These are phyloP conservation scores for Gigaspora rosea DNA, from an alignment of 192 early-diverging fungal species.

Conservation along the genomic window DNA sequence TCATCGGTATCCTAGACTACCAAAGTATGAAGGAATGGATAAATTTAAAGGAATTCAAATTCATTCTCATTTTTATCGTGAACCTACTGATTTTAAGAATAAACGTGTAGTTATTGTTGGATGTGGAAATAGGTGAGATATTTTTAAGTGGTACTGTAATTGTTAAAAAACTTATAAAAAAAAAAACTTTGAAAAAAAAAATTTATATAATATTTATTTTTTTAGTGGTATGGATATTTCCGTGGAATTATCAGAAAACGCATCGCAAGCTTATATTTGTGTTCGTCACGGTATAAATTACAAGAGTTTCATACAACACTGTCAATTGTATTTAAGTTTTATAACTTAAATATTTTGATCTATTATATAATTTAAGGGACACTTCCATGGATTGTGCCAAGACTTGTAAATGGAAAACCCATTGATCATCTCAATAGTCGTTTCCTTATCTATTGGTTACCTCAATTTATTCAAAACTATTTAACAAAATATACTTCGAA, in stretches of 20 bases:
- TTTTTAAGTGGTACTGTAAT: too few relatives aligned
- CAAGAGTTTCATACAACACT: too few relatives aligned
- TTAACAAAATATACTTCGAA: slow-evolving; percentile 27
- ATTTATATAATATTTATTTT: too few relatives aligned
- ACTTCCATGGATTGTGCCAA: neutral
- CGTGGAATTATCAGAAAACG: slow-evolving; percentile 55
- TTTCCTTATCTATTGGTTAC: neutral
- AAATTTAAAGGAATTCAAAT: slow-evolving; percentile 51
- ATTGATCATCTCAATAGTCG: neutral
- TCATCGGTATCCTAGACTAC: slow-evolving; percentile 55
- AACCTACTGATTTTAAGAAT: slow-evolving; percentile 52
- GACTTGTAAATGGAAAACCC: neutral
- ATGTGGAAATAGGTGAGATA: slow-evolving; percentile 45
- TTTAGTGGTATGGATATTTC: slow-evolving; percentile 56
- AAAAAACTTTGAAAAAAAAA: too few relatives aligned
- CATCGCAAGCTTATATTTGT: slow-evolving; percentile 53
- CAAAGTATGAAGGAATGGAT: slow-evolving; percentile 55
- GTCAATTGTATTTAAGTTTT: too few relatives aligned
- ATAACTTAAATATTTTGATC: too few relatives aligned
- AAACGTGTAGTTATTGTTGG: slow-evolving; percentile 60
- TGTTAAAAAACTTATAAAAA: too few relatives aligned
- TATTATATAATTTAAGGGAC: slow-evolving; percentile 23
- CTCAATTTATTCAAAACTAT: slow-evolving; percentile 41
- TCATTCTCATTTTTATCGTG: slow-evolving; percentile 61
- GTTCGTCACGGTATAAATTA: slow-evolving; percentile 20